Conservation (phyloP, 2,329 filamentous ascomycete genomes). For the Trematosphaeria pertusa region DNA sequence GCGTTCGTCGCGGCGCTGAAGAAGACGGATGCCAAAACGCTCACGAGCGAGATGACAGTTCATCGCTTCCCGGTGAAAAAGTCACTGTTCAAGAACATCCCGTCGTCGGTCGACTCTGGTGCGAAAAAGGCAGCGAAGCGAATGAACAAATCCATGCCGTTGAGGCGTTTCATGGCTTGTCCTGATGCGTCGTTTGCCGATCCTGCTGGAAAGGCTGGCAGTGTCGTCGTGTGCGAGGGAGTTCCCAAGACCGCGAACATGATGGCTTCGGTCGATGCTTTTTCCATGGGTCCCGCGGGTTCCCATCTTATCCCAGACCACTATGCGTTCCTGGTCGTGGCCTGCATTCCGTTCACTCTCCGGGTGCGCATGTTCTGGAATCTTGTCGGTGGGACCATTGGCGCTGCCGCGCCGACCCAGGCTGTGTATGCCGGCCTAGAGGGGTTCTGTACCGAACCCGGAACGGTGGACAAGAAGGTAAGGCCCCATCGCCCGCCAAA, state of each 20-base stretch:
- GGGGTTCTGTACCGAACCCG: slow-evolving; percentile 1
- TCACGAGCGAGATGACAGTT: slow-evolving; percentile 4
- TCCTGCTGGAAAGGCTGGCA: slow-evolving; percentile 1
- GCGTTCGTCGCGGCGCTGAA: not conserved
- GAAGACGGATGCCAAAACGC: slow-evolving; percentile 5
- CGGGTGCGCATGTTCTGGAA: slow-evolving; percentile 15
- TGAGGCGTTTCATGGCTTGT: slow-evolving; percentile 7
- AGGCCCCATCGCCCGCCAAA: no score
- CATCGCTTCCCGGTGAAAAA: slow-evolving; percentile 7
- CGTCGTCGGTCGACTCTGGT: not conserved
- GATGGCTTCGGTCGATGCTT: slow-evolving; percentile 6
- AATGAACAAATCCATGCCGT: slow-evolving; percentile 10
- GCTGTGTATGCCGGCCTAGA: slow-evolving; percentile 2
- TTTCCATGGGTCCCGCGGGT: not conserved
- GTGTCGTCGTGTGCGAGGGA: slow-evolving; percentile 13
- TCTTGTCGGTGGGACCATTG: slow-evolving; percentile 2
- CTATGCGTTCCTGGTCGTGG: slow-evolving; percentile 10
- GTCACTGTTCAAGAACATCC: slow-evolving; percentile 3
- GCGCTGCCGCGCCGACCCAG: not conserved
- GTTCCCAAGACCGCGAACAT: slow-evolving; percentile 12
- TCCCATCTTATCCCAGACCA: slow-evolving; percentile 8
- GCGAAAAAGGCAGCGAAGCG: slow-evolving; percentile 7
- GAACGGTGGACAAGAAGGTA: slow-evolving; percentile 7
- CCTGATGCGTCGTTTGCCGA: slow-evolving; percentile 2
- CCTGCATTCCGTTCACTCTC: slow-evolving; percentile 11